Base-by-base conservation (phyloP, 2,329 filamentous ascomycete species). In the Cytospora schulzeri region DNA sequence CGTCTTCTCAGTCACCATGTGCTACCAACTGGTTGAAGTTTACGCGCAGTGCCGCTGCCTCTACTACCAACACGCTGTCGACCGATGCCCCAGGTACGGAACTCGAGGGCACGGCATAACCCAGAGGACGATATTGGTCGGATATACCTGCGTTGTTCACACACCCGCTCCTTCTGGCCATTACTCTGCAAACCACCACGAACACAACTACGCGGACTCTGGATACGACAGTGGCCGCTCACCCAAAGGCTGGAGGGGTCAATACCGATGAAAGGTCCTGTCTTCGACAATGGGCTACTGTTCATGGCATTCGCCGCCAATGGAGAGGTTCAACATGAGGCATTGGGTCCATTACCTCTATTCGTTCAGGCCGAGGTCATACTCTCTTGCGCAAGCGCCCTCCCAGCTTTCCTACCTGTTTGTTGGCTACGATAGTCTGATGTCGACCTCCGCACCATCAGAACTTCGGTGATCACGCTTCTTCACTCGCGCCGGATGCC, bases 21-120 rank as follows among this genome's bases (percentile, higher is more conserved):
- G 93, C 74, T 93, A 92, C 73, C 91, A 93, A 79, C 79, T 97
- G 67, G 82, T 94, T 71, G 93, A 97, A 77, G 84, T 91, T 65
- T 97, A 93, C 81, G 88, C 92, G 62, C 91, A 90, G 63, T 97
- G 93, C 83, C 86, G 88, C 68, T 97, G 93, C 78, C 83, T 94
- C 71, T 96, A 97, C 82, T 92, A 94, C 81, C 85, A 89, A 73
- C 93, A 97, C 76, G 88, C 91, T 56, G 84, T 97, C 71, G 93
- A 97, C 73, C 90, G 91, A 66, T 97, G 93, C 75, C 82, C 87
- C 57, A 82, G 86, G 41, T 92, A 92, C 74, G 91, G 90, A 66
- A 88, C 90, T 66, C 85, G 86, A 57, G 89, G 89, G 55, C 93
- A 97, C 73, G 71, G 72, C 54, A 80, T 93, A 64, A 86, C 92